These are phyloP conservation scores for Cutaneotrichosporon dermatis DNA, from an alignment of 1,284 basidiomycete species.

Conservation along the genomic window DNA sequence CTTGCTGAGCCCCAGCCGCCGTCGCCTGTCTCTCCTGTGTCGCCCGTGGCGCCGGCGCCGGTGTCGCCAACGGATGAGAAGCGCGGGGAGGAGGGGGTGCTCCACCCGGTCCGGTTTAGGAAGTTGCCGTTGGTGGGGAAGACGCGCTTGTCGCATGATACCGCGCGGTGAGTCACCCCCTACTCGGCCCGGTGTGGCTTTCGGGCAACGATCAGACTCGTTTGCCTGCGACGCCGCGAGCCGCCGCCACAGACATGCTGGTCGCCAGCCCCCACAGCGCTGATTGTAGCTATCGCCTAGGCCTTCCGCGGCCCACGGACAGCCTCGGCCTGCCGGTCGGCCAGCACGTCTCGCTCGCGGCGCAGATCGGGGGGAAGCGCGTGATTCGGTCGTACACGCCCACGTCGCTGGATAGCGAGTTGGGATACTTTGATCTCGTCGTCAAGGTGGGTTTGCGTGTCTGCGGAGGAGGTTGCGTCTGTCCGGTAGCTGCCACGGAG, in stretches of 20 bases:
- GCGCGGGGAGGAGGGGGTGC: slow-evolving; percentile 18
- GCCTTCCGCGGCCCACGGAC: slow-evolving; percentile 65
- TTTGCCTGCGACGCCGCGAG: too few relatives aligned
- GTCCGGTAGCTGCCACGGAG: neutral
- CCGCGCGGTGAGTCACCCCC: slow-evolving; percentile 69
- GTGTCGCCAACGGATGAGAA: neutral
- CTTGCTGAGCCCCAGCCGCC: too few relatives aligned
- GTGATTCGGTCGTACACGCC: slow-evolving; percentile 92
- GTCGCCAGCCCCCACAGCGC: neutral
- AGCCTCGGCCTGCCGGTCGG: slow-evolving; percentile 90
- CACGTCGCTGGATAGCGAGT: slow-evolving; percentile 84
- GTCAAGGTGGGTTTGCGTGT: too few relatives aligned
- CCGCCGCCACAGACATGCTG: too few relatives aligned
- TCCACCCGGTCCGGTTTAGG: slow-evolving; percentile 59
- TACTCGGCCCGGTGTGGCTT: too few relatives aligned
- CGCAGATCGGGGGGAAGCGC: slow-evolving; percentile 85
- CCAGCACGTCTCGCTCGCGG: slow-evolving; percentile 89
- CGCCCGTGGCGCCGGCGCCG: neutral
- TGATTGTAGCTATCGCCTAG: slow-evolving; percentile 76
- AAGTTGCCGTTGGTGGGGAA: slow-evolving; percentile 77
- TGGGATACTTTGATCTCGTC: slow-evolving; percentile 89
- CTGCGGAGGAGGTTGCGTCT: neutral
- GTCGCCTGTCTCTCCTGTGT: neutral
- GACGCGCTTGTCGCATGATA: slow-evolving; percentile 85
- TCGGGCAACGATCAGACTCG: too few relatives aligned